Conservation (phyloP, 129 eudicot species). For the Chrysanthemum seticuspe region DNA sequence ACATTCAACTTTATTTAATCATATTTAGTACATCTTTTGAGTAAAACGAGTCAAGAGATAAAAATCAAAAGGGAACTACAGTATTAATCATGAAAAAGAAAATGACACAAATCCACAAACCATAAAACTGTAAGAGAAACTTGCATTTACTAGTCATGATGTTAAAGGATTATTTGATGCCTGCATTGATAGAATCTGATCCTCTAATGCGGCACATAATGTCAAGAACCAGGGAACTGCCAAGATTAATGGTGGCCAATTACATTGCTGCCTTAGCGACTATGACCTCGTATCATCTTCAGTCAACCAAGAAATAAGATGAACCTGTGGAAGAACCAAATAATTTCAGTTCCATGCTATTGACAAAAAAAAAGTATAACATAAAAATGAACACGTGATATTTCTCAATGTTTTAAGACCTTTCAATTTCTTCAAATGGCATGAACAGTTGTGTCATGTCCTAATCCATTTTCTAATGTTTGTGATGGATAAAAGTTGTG, state of each 20-base stretch:
- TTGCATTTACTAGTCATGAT: background rate
- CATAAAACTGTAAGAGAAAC: background rate
- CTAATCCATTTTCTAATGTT: background rate
- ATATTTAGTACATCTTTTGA: conserved; percentile 6
- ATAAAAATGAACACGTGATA: background rate
- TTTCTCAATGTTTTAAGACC: background rate
- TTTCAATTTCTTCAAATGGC: background rate
- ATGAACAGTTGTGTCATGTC: background rate
- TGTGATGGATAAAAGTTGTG: background rate
- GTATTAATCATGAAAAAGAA: background rate
- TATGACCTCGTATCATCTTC: conserved; percentile 12
- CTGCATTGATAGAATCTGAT: conserved; percentile 1
- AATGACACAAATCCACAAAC: background rate
- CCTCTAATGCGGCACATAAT: background rate
- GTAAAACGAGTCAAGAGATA: conserved; percentile 14
- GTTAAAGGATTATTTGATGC: background rate
- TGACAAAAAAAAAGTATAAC: background rate
- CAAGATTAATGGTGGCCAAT: background rate
- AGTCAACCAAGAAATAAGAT: conserved; percentile 13
- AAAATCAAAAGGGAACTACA: background rate
- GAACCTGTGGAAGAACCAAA: conserved; percentile 19
- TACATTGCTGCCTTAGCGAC: background rate
- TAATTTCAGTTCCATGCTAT: background rate
- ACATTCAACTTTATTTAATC: conserved; percentile 6
- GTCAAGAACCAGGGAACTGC: background rate